Evolutionary conservation across 164 flowering plant species (phyloP), one percentile per base, ranked within the genome.

Genomic region (Vitis cinerea): DNA sequence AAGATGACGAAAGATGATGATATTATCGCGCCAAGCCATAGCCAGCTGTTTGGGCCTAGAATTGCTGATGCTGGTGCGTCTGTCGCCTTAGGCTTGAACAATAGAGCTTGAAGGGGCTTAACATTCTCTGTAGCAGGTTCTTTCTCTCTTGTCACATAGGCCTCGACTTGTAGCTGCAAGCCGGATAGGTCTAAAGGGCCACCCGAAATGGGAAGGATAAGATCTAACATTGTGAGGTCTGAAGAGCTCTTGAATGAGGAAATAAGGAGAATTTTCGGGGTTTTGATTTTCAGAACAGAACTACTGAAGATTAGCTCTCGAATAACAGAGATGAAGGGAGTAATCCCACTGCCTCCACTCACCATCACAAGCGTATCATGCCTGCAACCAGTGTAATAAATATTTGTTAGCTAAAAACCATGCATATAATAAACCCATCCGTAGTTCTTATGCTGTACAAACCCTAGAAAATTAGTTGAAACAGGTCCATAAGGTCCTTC

Each of bases 321-420:
- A 48, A 90, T 83, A 29, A 93, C 80, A 3, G 98, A 89, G 30
- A 90, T 79, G 76, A 93, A 83, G 0, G 98, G 88, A 13, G 98
- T 82, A 16, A 93, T 86, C 37, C 98, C 98, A 73, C 94, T 89
- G 0, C 96, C 96, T 64, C 96, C 96, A 54, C 91, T 79, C 29
- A 91, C 81, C 92, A 89, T 78, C 70, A 87, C 90, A 2, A 91
- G 75, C 10, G 68, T 74, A 64, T 87, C 91, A 54, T 88, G 80
- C 84, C 93, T 91, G 83, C 75, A 73, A 16, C 11, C 15, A 48
- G 29, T 9, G 9, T 31, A 31, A 31, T 31, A 31, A 31, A 31
- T 31, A 31, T 31, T 31, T 31, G 7, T 31, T 31, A 6, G 44
- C 44, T 23, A 23, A 23, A 23, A 23, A 23, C 27, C 0, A 23